These are phyloP conservation scores for Rhizophora mangle DNA, from an alignment of 345 rosid species.

Conservation along the genomic window DNA sequence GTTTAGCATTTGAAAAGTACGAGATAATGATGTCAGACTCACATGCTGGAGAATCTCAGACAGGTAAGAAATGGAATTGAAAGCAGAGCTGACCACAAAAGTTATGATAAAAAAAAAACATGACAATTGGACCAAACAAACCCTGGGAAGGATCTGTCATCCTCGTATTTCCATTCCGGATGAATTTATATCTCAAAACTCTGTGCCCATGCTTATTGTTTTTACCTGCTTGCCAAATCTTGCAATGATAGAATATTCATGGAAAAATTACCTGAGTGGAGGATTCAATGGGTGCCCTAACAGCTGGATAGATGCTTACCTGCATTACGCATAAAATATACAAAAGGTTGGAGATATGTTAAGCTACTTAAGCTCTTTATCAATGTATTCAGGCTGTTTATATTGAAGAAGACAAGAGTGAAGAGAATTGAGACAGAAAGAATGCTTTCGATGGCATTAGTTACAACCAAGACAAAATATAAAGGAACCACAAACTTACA, in stretches of 20 bases:
- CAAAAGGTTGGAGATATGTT: neutral
- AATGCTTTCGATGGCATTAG: too few relatives aligned
- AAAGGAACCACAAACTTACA: conserved; percentile 39
- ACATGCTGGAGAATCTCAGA: neutral
- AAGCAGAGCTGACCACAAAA: neutral
- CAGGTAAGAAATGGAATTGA: neutral
- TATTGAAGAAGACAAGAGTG: too few relatives aligned
- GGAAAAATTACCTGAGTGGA: conserved; percentile 63
- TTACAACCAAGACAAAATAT: too few relatives aligned
- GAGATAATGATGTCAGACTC: neutral
- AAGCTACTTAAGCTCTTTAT: too few relatives aligned
- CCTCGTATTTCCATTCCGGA: neutral
- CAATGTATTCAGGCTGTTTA: too few relatives aligned
- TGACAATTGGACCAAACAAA: neutral
- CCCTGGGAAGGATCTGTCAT: neutral
- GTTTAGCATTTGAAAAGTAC: too few relatives aligned
- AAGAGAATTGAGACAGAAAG: neutral
- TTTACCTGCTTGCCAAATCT: neutral
- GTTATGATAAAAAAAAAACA: too few relatives aligned
- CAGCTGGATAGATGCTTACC: conserved; percentile 85
- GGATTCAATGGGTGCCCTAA: conserved; percentile 76
- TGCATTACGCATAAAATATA: conserved; percentile 17
- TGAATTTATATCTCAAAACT: neutral
- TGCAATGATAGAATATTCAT: neutral
- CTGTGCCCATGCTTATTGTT: neutral